These are phyloP conservation scores for Periconia macrospinosa DNA, from an alignment of 2,329 filamentous ascomycete genomes.

Conservation along the genomic window DNA sequence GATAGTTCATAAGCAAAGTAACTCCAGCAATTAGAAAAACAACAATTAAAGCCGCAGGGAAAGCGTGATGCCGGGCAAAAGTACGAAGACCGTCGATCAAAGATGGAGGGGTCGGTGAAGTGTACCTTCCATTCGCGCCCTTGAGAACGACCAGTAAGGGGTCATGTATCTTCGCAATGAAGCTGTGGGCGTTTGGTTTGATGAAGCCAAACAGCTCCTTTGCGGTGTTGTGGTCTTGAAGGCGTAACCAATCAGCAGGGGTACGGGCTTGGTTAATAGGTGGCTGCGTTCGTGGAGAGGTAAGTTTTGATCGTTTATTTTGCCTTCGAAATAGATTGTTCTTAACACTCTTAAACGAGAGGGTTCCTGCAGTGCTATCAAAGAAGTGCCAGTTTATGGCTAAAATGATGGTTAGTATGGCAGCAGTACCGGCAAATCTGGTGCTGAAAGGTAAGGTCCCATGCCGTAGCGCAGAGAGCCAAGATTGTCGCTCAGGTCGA, in stretches of 20 bases:
- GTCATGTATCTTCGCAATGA: slow-evolving; percentile 73
- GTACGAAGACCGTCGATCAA: slow-evolving; percentile 56
- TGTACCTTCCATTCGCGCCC: slow-evolving; percentile 66
- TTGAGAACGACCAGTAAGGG: slow-evolving; percentile 73
- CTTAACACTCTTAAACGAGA: slow-evolving; percentile 27
- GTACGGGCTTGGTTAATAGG: slow-evolving; percentile 73
- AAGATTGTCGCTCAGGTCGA: slow-evolving; percentile 53
- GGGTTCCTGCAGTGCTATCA: slow-evolving; percentile 54
- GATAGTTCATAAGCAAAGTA: slow-evolving; percentile 71
- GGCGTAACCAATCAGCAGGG: slow-evolving; percentile 73
- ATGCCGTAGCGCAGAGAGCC: slow-evolving; percentile 64
- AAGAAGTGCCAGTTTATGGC: slow-evolving; percentile 80
- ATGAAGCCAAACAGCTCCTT: slow-evolving; percentile 75
- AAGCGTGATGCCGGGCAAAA: slow-evolving; percentile 66
- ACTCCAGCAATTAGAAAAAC: slow-evolving; percentile 66
- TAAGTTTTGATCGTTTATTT: slow-evolving; percentile 13
- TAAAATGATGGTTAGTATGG: slow-evolving; percentile 72
- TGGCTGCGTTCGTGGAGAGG: slow-evolving; percentile 45
- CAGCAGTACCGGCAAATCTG: slow-evolving; percentile 72
- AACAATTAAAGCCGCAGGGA: slow-evolving; percentile 65
- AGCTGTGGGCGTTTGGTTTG: slow-evolving; percentile 71
- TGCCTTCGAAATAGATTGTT: slow-evolving; percentile 24
- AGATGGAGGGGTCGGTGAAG: slow-evolving; percentile 50
- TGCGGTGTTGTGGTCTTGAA: slow-evolving; percentile 79
- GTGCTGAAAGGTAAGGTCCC: slow-evolving; percentile 71